Base-by-base conservation (phyloP, 768 basidiomycete species). In the Psilocybe cubensis region DNA sequence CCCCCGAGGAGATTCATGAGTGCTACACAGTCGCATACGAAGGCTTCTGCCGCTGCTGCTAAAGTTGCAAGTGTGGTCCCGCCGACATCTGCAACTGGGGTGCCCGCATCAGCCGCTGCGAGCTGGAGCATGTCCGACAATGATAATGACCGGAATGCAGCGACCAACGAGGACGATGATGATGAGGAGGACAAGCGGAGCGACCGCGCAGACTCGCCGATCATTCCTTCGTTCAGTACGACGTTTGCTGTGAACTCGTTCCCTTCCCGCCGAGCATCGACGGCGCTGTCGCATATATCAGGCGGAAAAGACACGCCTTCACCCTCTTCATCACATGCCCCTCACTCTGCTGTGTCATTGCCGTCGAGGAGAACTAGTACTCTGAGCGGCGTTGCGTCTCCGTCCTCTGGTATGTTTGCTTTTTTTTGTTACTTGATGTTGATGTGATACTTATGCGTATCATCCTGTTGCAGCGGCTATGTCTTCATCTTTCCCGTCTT, bases 161-260 rank as follows among this genome's bases (percentile, higher is more conserved):
- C 27, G 47, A 50, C 14, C 20, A 20, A 41, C 40, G 40, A 41
- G 4, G 40, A 14, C 12, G 40, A 41, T 4, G 40, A 41, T 41
- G 42, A 58, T 53, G 52, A 55, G 57, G 58, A 57, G 28, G 29
- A 51, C 20, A 56, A 57, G 33, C 59, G 52, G 7, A 53, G 18
- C 18, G 54, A 54, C 11, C 59, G 60, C 28, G 23, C 59, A 28
- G 63, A 68, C 42, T 79, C 82, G 1, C 82, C 80, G 17, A 74
- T 71, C 38, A 82, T 82, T 8, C 83, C 85, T 4, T 68, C 76
- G 17, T 85, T 86, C 57, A 81, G 79, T 6, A 81, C 77, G 0
- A 66, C 69, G 1, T 76, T 73, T 8, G 69, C 73, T 23, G 78
- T 83, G 58, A 84, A 83, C 63, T 66, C 74, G n/a, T 83, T 83